Evolutionary conservation across 1,284 basidiomycete genomes (phyloP).

Genomic region (Ceratobasidium sp.): DNA sequence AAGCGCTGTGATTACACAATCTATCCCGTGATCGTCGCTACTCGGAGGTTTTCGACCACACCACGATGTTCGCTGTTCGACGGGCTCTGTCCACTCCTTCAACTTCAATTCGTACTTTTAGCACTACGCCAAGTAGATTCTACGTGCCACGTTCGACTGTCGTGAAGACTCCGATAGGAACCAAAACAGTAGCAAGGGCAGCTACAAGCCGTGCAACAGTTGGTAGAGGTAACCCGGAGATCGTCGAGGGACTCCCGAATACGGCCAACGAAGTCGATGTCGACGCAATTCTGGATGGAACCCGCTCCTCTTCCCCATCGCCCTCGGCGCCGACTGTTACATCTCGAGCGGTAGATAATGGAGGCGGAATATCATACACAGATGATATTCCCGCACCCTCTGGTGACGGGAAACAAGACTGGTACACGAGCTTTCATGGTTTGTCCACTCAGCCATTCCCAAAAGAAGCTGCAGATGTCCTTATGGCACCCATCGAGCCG

Average conservation of each 20-base stretch:
- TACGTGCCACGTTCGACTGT: not conserved
- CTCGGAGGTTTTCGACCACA: conserved; percentile 23
- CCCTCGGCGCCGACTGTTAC: not conserved
- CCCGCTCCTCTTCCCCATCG: not conserved
- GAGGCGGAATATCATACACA: not conserved
- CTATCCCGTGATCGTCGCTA: conserved; percentile 1
- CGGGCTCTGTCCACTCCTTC: conserved; percentile 9
- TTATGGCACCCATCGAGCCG: conserved; percentile 79
- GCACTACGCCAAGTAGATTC: conserved; percentile 6
- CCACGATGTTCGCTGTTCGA: conserved; percentile 26
- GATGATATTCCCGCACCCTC: conserved; percentile 17
- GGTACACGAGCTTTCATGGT: conserved; percentile 89
- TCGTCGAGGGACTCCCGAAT: not conserved
- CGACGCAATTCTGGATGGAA: not conserved
- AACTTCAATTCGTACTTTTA: not conserved
- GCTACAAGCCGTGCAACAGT: conserved; percentile 19
- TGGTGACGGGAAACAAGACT: conserved; percentile 60
- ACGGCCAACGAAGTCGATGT: conserved; percentile 21
- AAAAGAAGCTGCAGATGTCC: conserved; percentile 73
- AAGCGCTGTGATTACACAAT: conserved; percentile 16
- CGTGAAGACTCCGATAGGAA: not conserved
- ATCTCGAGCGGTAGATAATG: not conserved
- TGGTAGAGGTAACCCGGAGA: conserved; percentile 22
- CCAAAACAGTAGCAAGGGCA: conserved; percentile 26
- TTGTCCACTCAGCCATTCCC: conserved; percentile 81